Evolutionary conservation across 2,329 filamentous ascomycete genomes (phyloP).

Genomic region (Microthyrium microscopicum): DNA sequence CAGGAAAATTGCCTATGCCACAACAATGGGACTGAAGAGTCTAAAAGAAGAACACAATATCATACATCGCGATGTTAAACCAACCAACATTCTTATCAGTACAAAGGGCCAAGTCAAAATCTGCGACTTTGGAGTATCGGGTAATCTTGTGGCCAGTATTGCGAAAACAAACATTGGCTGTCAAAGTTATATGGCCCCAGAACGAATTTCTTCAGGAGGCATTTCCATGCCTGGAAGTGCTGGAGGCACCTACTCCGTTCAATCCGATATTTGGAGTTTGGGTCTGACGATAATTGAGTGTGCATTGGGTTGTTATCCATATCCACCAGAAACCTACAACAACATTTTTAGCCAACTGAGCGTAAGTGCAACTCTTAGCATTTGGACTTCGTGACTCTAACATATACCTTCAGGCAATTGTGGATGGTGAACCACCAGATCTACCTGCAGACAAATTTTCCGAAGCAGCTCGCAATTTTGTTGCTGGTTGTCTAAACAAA

Average conservation of each 20-base stretch:
- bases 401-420: constrained; percentile 58
- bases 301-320: constrained; percentile 84
- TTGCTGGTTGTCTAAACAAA: constrained; percentile 80
- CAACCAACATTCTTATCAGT: constrained; percentile 95
- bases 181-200: constrained; percentile 98
- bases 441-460: constrained; percentile 69
- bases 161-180: constrained; percentile 98
- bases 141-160: constrained; percentile 91
- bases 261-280: constrained; percentile 95
- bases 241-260: constrained; percentile 86
- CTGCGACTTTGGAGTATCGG: constrained; percentile 94
- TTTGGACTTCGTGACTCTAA: neutral
- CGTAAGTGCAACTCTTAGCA: constrained; percentile 40
- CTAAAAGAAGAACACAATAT: constrained; percentile 98
- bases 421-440: constrained; percentile 86
- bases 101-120: constrained; percentile 87
- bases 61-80: constrained; percentile 96
- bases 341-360: constrained; percentile 97
- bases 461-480: constrained; percentile 67
- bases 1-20: constrained; percentile 77
- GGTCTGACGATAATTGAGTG: constrained; percentile 93
- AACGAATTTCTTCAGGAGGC: constrained; percentile 78
- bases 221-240: constrained; percentile 53
- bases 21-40: constrained; percentile 77
- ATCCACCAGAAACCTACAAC: constrained; percentile 91